Evolutionary conservation across 1,139 yeast genomes (phyloP), one percentile per base, ranked within the genome.

Genomic region (Sugiyamaella sp.): DNA sequence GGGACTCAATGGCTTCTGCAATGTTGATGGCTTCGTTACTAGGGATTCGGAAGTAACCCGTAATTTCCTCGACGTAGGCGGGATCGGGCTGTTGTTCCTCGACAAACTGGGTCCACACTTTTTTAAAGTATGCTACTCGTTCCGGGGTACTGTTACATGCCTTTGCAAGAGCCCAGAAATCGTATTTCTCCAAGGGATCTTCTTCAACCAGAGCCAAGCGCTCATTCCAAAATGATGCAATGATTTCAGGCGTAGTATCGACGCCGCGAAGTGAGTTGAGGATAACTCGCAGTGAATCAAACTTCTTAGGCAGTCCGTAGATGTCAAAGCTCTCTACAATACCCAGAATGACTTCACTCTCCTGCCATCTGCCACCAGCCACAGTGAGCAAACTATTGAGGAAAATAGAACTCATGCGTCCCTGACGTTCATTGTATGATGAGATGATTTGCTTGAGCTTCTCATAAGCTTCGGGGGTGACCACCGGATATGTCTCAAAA

Each of bases 301-400:
- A 82, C 10, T 90, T 82, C 64, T 84, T 81, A 14, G 75, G 73
- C 53, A 86, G 80, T 48, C 80, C 74, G 66, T 82, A 84, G 21
- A 80, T 70, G 9, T 78, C 80, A 65, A 85, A 89, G 57, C 84
- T 80, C 48, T 79, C 79, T 46, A 85, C 74, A 53, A 89, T 78
- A 58, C 82, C 82, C 61, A 85, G 81, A 55, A 86, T 80, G 19
- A 87, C 84, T 22, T 75, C 74, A 56, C 82, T 78, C 65, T 85
- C 86, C 46, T 78, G 78, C 96, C 96, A 89, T 54, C 55, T 46
- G 17, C 76, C 72, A 51, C 82, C 81, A 57, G 82, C 77, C 63
- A 85, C 84, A 39, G 90, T 80, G 55, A 89, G 76, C 51, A 89
- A 75, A 27, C 89, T 86, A 71, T 90, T 90, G 68, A 89, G 80